Base-by-base conservation (phyloP, 306 rosid species). In the Sesbania bispinosa region DNA sequence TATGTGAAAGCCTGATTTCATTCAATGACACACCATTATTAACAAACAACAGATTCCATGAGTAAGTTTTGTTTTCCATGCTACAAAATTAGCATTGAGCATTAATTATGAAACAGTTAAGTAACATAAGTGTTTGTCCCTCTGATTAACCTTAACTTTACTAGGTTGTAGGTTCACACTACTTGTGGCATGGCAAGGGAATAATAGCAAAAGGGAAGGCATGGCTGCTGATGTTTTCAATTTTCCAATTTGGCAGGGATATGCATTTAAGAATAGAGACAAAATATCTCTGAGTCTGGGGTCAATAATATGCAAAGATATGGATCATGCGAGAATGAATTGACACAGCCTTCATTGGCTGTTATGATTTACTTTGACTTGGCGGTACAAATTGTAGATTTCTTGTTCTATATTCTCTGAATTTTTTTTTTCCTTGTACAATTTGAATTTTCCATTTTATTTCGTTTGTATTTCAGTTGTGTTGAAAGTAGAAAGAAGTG, bases 1-100 rank as follows among this genome's bases (percentile, higher is more conserved):
- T 72, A 82, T 70, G 75, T 81, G 78, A 82, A 79, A 79, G 76
- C 90, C 69, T 88, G 85, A 90, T 76, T 54, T 58, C 53, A 57
- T 68, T 46, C 45, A 20, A 38, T 36, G 26, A 42, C 50, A 73
- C 27, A 21, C 68, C 75, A 67, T 21, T 43, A 46, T 26, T 75
- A 67, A 41, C 63, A 69, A 36, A 23, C 51, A 74, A 54, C 61
- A 15, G 24, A 61, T 54, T 69, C 76, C 51, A 78, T 67, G 69
- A 72, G 91, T 89, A 80, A 83, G 96, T 65, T 63, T 76, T 62
- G 39, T 62, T 62, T 66, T 78, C 24, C 54, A 69, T 11, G 26
- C 42, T 35, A 10, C 62, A 36, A 65, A 79, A 54, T 23, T 53
- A 61, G 67, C 69, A 15, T 39, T 32, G 43, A 33, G 23, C 36